Percentiles rank a stretch among this genome's conserved stretches.
Conservation (phyloP, 257 asterid species). For the Ophiorrhiza pumila region DNA sequence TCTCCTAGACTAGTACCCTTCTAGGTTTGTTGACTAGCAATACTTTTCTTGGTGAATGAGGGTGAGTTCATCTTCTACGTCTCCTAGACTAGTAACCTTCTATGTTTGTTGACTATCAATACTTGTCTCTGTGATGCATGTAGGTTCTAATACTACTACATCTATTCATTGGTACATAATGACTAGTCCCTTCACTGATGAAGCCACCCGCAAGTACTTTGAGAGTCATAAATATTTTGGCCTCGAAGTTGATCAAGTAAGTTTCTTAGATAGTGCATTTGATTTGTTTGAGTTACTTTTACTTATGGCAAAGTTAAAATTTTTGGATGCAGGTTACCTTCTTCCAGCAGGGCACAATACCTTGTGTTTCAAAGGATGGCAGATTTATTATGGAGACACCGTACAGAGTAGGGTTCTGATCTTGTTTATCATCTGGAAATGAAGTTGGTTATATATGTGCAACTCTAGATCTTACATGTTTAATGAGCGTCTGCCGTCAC, state of each 20-base stretch:
- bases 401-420: slow-evolving; percentile 56
- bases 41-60: slow-evolving; percentile 42
- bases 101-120: slow-evolving; percentile 18
- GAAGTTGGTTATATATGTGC: neutral
- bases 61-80: slow-evolving; percentile 44
- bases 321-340: slow-evolving; percentile 70
- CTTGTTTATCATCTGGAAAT: neutral
- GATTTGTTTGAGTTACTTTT: slow-evolving; percentile 8
- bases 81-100: slow-evolving; percentile 9
- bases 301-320: neutral
- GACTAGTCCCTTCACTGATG: slow-evolving; percentile 98
- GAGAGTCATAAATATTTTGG: slow-evolving; percentile 92
- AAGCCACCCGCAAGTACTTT: slow-evolving; percentile 76
- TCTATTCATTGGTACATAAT: slow-evolving; percentile 93
- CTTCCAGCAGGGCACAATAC: slow-evolving; percentile 95
- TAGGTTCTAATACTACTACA: slow-evolving; percentile 52
- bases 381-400: slow-evolving; percentile 91
- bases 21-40: slow-evolving; percentile 18
- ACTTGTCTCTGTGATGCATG: slow-evolving; percentile 27
- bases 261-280: slow-evolving; percentile 13
- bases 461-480: neutral
- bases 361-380: slow-evolving; percentile 91
- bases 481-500: neutral
- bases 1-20: slow-evolving; percentile 4
- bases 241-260: slow-evolving; percentile 88